These are phyloP conservation scores for Solanum verrucosum DNA, from an alignment of 257 asterid genomes.

Conservation along the genomic window DNA sequence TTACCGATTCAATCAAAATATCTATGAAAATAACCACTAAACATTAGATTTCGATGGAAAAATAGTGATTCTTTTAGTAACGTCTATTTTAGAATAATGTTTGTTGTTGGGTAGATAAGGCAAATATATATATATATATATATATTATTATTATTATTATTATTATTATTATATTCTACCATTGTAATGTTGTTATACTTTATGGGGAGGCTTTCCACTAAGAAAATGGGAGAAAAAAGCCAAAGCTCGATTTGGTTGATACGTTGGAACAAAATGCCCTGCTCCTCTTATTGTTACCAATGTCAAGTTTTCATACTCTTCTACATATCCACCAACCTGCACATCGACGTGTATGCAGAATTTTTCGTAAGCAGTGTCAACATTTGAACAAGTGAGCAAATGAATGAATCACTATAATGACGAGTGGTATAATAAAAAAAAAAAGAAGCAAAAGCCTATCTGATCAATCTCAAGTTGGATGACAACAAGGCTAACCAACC, in stretches of 20 bases:
- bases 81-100: not conserved
- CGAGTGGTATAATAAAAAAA: no score
- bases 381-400: not conserved
- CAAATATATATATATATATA: no score
- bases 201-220: not conserved
- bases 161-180: no score
- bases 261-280: slow-evolving; percentile 14
- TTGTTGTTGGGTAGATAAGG: not conserved
- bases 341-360: not conserved
- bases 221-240: slow-evolving; percentile 6
- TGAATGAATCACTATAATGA: not conserved
- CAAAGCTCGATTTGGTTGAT: slow-evolving; percentile 12
- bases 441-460: not conserved
- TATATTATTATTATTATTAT: no score
- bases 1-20: not conserved
- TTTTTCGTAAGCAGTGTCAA: not conserved
- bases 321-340: slow-evolving; percentile 17
- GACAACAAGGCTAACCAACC: not conserved
- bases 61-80: not conserved
- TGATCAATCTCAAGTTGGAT: not conserved
- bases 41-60: no score
- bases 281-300: slow-evolving; percentile 12
- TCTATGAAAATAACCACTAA: no score
- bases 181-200: no score
- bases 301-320: slow-evolving; percentile 9